Evolutionary conservation across 106 monocot species (phyloP).

Genomic region (Cymbidium sinense): DNA sequence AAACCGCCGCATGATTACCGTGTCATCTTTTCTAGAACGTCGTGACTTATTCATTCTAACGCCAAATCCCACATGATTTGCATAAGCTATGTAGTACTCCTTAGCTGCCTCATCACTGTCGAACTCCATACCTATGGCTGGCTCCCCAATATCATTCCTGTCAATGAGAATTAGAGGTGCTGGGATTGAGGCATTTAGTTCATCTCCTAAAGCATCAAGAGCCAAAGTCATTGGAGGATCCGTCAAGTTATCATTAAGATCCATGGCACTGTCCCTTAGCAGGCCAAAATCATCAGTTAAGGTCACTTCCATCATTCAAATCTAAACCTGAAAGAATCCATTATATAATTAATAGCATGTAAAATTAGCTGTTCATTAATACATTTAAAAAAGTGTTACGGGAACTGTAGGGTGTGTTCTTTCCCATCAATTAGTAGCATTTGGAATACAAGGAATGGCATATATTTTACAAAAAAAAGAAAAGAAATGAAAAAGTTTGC

Average conservation of each 20-base stretch:
- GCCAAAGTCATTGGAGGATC: slow-evolving; percentile 33
- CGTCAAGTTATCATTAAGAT: slow-evolving; percentile 36
- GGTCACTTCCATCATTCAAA: slow-evolving; percentile 32
- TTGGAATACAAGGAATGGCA: too few species aligned
- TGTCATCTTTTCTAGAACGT: slow-evolving; percentile 71
- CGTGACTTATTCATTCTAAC: slow-evolving; percentile 86
- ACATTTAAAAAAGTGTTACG: too few species aligned
- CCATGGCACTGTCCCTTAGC: slow-evolving; percentile 39
- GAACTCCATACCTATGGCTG: slow-evolving; percentile 82
- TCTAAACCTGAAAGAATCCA: slow-evolving; percentile 2
- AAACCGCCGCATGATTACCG: slow-evolving; percentile 87
- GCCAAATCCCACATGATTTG: slow-evolving; percentile 60
- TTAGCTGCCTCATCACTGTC: slow-evolving; percentile 75
- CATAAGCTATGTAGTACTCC: slow-evolving; percentile 76
- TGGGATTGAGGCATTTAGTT: slow-evolving; percentile 27
- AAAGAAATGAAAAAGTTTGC: too few species aligned
- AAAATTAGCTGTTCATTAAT: background rate
- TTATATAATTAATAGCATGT: background rate
- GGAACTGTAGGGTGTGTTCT: too few species aligned
- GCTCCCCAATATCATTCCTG: slow-evolving; percentile 31
- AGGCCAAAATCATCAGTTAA: slow-evolving; percentile 39
- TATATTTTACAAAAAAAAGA: too few species aligned
- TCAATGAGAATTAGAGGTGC: slow-evolving; percentile 33
- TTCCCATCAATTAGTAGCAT: too few species aligned
- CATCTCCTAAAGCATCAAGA: slow-evolving; percentile 33